phyloP scores from a whole-genome alignment of 768 basidiomycete genomes.

The Dioszegia aurantiaca region DNA sequence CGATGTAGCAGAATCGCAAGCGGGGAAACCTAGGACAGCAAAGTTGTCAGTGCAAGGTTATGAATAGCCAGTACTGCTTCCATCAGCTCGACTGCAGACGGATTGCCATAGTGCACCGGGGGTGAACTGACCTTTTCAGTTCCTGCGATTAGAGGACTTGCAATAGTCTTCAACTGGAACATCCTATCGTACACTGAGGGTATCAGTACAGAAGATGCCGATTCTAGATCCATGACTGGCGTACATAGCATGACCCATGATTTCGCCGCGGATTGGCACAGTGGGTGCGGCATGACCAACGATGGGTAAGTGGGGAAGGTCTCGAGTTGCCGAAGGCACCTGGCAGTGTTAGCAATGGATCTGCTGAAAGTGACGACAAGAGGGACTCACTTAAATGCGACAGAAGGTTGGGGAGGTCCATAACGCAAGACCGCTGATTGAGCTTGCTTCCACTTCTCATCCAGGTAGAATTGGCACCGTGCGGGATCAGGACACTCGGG shows the following conservation, averaged over 20 bases:
- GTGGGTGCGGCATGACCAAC: constrained; percentile 75
- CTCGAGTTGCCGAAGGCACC: constrained; percentile 85
- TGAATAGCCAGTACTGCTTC: constrained; percentile 23
- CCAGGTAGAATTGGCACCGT: constrained; percentile 74
- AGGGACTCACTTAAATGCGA: constrained; percentile 36
- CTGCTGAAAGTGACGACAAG: background rate
- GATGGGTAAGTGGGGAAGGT: constrained; percentile 74
- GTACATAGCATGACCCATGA: constrained; percentile 79
- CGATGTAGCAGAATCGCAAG: too few species aligned
- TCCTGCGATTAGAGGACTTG: constrained; percentile 24
- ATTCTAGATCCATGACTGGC: constrained; percentile 38
- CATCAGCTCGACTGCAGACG: background rate
- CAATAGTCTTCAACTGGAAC: constrained; percentile 39
- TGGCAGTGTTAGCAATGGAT: constrained; percentile 56
- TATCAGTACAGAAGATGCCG: constrained; percentile 3
- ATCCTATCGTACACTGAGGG: constrained; percentile 43
- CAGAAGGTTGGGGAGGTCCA: constrained; percentile 55
- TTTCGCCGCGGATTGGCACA: constrained; percentile 84
- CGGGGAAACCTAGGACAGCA: too few species aligned
- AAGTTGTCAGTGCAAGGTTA: constrained; percentile 1
- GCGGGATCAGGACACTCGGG: constrained; percentile 75
- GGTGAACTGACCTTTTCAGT: constrained; percentile 40
- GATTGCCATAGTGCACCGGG: background rate
- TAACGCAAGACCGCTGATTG: constrained; percentile 83
- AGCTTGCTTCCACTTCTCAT: constrained; percentile 90